phyloP scores from a whole-genome alignment of 2,329 filamentous ascomycete species.

The Fusarium ramigenum region DNA sequence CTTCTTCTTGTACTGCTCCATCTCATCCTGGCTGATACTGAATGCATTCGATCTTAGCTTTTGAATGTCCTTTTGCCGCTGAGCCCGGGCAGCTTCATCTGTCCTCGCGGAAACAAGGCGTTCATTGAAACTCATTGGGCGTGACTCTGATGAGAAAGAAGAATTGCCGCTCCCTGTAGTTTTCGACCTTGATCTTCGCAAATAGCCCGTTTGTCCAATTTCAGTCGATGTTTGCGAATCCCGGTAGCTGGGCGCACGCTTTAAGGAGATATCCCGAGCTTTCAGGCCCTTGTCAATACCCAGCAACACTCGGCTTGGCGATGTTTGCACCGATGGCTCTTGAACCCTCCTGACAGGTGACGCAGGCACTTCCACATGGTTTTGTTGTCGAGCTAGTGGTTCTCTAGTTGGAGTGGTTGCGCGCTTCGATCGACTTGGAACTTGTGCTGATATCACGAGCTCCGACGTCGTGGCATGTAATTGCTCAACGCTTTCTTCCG shows the following conservation, averaged over 20 bases:
- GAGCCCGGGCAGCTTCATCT: conserved; percentile 61
- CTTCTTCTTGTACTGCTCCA: conserved; percentile 67
- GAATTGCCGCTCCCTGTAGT: conserved; percentile 47
- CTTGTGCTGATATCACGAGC: conserved; percentile 38
- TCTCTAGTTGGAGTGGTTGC: conserved; percentile 44
- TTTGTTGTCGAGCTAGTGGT: conserved; percentile 42
- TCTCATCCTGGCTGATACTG: conserved; percentile 64
- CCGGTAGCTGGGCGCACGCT: conserved; percentile 68
- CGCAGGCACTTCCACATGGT: conserved; percentile 75
- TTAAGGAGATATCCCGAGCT: conserved; percentile 85
- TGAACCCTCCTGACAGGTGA: conserved; percentile 73
- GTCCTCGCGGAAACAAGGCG: conserved; percentile 76
- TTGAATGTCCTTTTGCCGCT: conserved; percentile 62
- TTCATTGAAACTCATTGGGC: conserved; percentile 79
- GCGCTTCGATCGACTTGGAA: conserved; percentile 32
- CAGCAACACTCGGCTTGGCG: conserved; percentile 80
- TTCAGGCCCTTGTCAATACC: conserved; percentile 90
- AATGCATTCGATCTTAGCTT: conserved; percentile 66
- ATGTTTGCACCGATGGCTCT: conserved; percentile 66
- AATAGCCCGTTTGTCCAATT: conserved; percentile 47
- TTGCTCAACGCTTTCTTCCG: conserved; percentile 28
- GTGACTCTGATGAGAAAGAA: conserved; percentile 43
- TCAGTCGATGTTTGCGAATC: conserved; percentile 31
- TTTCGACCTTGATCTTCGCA: conserved; percentile 56
- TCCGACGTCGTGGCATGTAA: conserved; percentile 31